Percentiles rank a stretch among this genome's conserved stretches.
These are phyloP conservation scores for Cladosporium sp. DNA, from an alignment of 2,329 filamentous ascomycete genomes.

Conservation along the genomic window DNA sequence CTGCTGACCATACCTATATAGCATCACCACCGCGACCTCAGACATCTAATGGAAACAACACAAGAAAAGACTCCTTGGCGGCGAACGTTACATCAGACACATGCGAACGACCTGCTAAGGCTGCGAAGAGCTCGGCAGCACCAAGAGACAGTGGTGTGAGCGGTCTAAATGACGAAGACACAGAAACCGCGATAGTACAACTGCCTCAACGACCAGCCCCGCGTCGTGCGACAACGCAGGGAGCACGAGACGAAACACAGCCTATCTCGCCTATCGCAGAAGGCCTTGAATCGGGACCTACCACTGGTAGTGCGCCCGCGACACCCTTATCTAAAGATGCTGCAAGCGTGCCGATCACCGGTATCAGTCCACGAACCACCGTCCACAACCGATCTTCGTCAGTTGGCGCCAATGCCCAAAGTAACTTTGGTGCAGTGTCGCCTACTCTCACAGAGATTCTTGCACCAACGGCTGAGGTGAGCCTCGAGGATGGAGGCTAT, in stretches of 20 bases:
- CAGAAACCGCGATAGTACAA: not conserved
- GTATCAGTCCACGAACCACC: constrained; percentile 6
- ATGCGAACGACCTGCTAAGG: not conserved
- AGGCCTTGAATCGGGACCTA: not conserved
- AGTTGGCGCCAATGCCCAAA: not conserved
- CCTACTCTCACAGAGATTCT: constrained; percentile 30
- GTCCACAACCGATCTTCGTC: constrained; percentile 1
- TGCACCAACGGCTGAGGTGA: constrained; percentile 16
- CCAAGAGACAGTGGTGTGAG: constrained; percentile 7
- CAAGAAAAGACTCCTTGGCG: not conserved
- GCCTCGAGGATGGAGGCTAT: constrained; percentile 5
- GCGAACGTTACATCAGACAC: not conserved
- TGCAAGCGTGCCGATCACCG: constrained; percentile 11
- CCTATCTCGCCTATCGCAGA: constrained; percentile 11
- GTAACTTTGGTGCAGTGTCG: constrained; percentile 16
- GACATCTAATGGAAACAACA: not conserved
- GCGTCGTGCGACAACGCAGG: constrained; percentile 1
- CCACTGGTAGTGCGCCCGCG: constrained; percentile 6
- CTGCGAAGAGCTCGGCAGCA: not conserved
- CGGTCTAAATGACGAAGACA: not conserved
- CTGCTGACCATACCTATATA: constrained; percentile 11
- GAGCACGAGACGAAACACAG: not conserved
- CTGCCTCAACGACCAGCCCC: constrained; percentile 4
- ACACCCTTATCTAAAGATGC: constrained; percentile 11
- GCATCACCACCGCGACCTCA: constrained; percentile 17